These are phyloP conservation scores for Taphrina pruni DNA, from an alignment of 1,139 yeast genomes.

Conservation along the genomic window DNA sequence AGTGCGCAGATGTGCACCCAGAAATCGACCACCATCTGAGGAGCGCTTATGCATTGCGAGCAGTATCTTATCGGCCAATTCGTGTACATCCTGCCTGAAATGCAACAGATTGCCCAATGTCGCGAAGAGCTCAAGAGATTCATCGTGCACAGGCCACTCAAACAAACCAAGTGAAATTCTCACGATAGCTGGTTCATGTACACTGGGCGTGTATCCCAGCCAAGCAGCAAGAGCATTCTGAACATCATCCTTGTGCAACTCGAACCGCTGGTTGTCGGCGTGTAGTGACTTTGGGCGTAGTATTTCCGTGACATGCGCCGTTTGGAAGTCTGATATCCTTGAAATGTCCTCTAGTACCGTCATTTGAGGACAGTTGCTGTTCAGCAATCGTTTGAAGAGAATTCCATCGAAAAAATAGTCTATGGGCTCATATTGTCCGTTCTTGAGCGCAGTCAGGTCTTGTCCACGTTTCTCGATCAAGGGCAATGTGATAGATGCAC, in stretches of 20 bases:
- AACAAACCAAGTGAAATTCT: background rate
- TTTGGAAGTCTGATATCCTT: background rate
- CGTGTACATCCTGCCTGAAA: conserved; percentile 1
- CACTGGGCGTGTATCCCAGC: background rate
- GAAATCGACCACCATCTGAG: background rate
- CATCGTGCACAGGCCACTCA: conserved; percentile 3
- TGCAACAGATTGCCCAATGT: background rate
- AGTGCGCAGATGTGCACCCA: conserved; percentile 13
- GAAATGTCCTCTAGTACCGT: background rate
- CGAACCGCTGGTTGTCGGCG: background rate
- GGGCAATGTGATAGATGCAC: conserved; percentile 9
- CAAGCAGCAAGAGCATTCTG: background rate
- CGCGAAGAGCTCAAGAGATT: conserved; percentile 1
- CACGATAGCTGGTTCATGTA: conserved; percentile 4
- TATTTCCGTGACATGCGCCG: background rate
- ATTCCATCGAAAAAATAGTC: conserved; percentile 1
- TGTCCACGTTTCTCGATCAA: background rate
- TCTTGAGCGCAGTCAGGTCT: background rate
- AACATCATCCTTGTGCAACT: background rate
- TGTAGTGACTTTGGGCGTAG: background rate
- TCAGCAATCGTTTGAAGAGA: background rate
- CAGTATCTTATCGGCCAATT: background rate
- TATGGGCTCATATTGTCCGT: background rate
- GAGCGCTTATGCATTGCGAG: background rate
- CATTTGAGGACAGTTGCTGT: conserved; percentile 4